Base-by-base conservation (phyloP, 1,284 basidiomycete species). In the Neotropicomus parvogracilis region DNA sequence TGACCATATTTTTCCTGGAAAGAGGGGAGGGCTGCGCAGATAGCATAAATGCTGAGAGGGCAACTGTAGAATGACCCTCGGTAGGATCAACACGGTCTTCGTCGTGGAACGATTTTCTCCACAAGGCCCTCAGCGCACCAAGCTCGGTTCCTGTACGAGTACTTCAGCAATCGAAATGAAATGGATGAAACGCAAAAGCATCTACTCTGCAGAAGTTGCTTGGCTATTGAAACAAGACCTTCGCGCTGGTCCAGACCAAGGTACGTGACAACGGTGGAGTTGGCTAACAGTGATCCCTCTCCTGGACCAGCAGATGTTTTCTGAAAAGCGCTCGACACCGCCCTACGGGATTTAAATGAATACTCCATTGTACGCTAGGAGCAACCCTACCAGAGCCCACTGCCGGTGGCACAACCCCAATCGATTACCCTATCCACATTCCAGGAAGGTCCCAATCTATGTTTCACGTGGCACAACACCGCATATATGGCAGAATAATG, bases 11-110 rank as follows among this genome's bases (percentile, higher is more conserved):
- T 66, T 83, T 85, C 40, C 88, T 80, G 6, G 81, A 77, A 8
- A 79, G 58, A 35, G 80, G 68, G 10, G 76, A 84, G 3, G 81
- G 72, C 13, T 94, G 72, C 7, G 87, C 80, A 13, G 88, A 85
- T 1, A 99, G 73, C 59, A 85, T 75, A 69, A 95, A 98, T 0
- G 95, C 88, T 17, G 90, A 91, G 28, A 99, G 65, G 0, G 88
- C 91, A 31, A 97, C 65, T 6, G 83, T 80, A 33, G 79, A 71
- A 13, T 68, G 62, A 6, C 78, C 79, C 21, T 70, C 54, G 4
- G 50, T 28, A 36, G 62, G 59, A 31, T 58, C 70, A 53, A 77
- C 54, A 50, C 58, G 63, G 49, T 80, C 69, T 35, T 75, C 71
- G 27, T 77, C 74, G 11, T 67, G 73, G 56, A 81, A 80, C 8